Percentiles rank a stretch among this genome's conserved stretches.
phyloP scores from a whole-genome alignment of 208 protist genomes.

The Wallacemonas sp. region DNA sequence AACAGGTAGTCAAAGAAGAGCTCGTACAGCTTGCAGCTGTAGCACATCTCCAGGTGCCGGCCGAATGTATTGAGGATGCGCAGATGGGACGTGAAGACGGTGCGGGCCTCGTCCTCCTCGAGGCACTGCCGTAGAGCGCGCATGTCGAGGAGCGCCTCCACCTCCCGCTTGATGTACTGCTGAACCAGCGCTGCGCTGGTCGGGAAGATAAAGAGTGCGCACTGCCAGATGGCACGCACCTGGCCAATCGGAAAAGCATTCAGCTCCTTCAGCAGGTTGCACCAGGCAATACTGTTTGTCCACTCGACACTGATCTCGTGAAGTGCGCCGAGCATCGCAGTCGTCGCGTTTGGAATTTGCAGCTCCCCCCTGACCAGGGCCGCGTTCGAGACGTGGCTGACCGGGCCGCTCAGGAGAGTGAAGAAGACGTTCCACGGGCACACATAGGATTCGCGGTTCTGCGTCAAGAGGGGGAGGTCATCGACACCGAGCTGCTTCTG shows the following conservation, averaged over 20 bases:
- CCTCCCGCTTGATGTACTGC: slow-evolving; percentile 62
- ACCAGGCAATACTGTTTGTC: slow-evolving; percentile 71
- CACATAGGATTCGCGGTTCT: slow-evolving; percentile 47
- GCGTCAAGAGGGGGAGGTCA: slow-evolving; percentile 39
- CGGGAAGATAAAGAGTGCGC: slow-evolving; percentile 74
- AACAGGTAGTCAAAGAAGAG: slow-evolving; percentile 73
- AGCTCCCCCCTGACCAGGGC: slow-evolving; percentile 32
- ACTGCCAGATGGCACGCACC: slow-evolving; percentile 69
- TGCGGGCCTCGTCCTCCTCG: slow-evolving; percentile 60
- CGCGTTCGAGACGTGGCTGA: slow-evolving; percentile 9
- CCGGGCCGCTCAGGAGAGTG: slow-evolving; percentile 41
- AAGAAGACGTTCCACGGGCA: slow-evolving; percentile 83
- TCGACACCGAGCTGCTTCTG: slow-evolving; percentile 54
- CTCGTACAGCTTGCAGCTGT: slow-evolving; percentile 72
- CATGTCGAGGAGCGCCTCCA: slow-evolving; percentile 43
- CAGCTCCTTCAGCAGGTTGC: slow-evolving; percentile 56
- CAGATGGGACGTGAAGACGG: slow-evolving; percentile 59
- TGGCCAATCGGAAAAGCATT: slow-evolving; percentile 66
- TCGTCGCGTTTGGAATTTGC: slow-evolving; percentile 64
- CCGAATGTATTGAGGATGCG: slow-evolving; percentile 81
- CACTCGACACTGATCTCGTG: slow-evolving; percentile 52
- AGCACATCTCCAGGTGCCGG: slow-evolving; percentile 73
- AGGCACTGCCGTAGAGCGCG: slow-evolving; percentile 48
- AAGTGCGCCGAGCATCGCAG: slow-evolving; percentile 38
- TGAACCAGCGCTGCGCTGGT: slow-evolving; percentile 55